Conservation (phyloP, 2,329 filamentous ascomycete genomes). For the Sclerotinia borealis region DNA sequence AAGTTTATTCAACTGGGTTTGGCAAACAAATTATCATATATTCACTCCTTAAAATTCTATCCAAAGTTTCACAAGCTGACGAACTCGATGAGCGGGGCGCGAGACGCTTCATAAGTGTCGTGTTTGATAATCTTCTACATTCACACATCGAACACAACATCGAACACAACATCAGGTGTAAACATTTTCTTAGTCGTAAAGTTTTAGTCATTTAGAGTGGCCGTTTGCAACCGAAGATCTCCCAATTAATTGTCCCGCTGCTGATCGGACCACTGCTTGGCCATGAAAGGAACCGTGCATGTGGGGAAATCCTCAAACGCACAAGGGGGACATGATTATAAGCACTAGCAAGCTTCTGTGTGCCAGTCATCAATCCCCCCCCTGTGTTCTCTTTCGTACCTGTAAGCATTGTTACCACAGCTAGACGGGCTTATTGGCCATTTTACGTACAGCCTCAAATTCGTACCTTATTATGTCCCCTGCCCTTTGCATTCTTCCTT, state of each 20-base stretch:
- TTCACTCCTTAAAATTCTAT: not conserved
- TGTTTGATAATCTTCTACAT: not conserved
- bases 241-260: not conserved
- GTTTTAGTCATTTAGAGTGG: not conserved
- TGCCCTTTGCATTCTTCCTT: constrained; percentile 1
- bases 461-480: not conserved
- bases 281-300: not conserved
- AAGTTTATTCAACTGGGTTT: not conserved
- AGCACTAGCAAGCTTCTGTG: not conserved
- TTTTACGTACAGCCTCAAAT: not conserved
- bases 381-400: not conserved
- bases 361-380: not conserved
- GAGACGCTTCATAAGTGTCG: not conserved
- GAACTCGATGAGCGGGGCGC: not conserved
- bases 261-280: not conserved
- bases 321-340: not conserved
- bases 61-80: not conserved
- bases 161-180: not conserved
- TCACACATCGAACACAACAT: not conserved
- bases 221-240: not conserved
- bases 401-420: not conserved
- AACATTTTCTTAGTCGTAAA: not conserved
- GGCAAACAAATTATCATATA: not conserved
- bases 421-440: not conserved
- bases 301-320: not conserved